Conservation (phyloP, 1,284 basidiomycete species). For the Moesziomyces parantarcticus region DNA sequence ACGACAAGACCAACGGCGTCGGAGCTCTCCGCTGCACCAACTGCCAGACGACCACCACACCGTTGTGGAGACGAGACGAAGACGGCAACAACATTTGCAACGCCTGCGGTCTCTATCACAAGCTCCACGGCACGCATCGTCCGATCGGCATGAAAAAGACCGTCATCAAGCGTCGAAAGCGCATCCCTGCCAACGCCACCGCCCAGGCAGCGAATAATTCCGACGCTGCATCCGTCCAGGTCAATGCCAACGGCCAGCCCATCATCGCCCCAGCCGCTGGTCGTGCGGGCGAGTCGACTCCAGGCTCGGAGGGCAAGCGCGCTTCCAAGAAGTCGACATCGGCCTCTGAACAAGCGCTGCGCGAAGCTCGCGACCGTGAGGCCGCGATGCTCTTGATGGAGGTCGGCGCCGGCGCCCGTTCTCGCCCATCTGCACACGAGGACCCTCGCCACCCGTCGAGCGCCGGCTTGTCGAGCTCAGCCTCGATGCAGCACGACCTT, state of each 20-base stretch:
- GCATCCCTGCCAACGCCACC: conserved; percentile 72
- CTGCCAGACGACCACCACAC: conserved; percentile 87
- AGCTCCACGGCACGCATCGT: conserved; percentile 94
- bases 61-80: conserved; percentile 89
- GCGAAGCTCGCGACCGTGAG: conserved; percentile 60
- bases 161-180: conserved; percentile 96
- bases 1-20: conserved; percentile 31
- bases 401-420: conserved; percentile 49
- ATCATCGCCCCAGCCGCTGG: conserved; percentile 44
- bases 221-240: conserved; percentile 41
- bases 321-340: conserved; percentile 26
- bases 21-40: conserved; percentile 76
- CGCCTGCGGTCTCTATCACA: conserved; percentile 88
- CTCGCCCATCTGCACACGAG: conserved; percentile 24
- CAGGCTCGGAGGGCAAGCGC: conserved; percentile 24
- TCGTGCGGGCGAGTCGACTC: conserved; percentile 16
- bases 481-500: conserved; percentile 33
- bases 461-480: conserved; percentile 10
- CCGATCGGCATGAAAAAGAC: conserved; percentile 99
- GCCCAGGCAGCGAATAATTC: conserved; percentile 37
- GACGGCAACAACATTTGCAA: conserved; percentile 92
- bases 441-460: conserved; percentile 22
- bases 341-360: conserved; percentile 40
- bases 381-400: conserved; percentile 66
- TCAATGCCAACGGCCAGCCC: conserved; percentile 44